Percentiles rank a stretch among this genome's conserved stretches.
Evolutionary conservation across 345 rosid genomes (phyloP).

Genomic region (Punica granatum): DNA sequence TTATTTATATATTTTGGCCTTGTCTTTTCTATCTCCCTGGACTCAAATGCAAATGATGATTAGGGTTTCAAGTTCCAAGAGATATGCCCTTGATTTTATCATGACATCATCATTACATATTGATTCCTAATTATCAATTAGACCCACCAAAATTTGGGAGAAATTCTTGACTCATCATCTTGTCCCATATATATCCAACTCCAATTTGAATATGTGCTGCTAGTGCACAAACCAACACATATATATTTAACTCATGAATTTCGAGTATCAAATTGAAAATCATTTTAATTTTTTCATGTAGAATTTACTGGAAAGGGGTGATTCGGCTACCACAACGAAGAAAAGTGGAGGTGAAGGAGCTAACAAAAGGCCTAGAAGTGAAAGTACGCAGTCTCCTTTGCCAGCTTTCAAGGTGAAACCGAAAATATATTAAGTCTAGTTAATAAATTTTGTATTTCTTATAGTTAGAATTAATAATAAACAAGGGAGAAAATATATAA

Average conservation of each 20-base stretch:
- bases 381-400: conserved; percentile 51
- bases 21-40: neutral
- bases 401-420: conserved; percentile 86
- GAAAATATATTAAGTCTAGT: conserved; percentile 9
- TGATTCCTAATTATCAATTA: neutral
- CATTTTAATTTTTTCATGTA: neutral
- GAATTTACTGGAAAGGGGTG: conserved; percentile 42
- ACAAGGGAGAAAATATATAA: no score
- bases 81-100: neutral
- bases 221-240: neutral
- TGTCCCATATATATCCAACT: no score
- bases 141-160: neutral
- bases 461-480: neutral
- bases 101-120: conserved; percentile 1
- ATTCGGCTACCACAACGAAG: conserved; percentile 41
- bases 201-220: neutral
- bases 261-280: conserved; percentile 3
- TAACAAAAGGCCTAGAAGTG: conserved; percentile 69
- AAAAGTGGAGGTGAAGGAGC: conserved; percentile 62
- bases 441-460: neutral
- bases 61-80: conserved; percentile 19
- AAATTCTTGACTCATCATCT: neutral
- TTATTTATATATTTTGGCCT: neutral
- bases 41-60: conserved; percentile 1
- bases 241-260: neutral